Conservation (phyloP, 1,139 yeast genomes). For the Scheffersomyces titani region DNA sequence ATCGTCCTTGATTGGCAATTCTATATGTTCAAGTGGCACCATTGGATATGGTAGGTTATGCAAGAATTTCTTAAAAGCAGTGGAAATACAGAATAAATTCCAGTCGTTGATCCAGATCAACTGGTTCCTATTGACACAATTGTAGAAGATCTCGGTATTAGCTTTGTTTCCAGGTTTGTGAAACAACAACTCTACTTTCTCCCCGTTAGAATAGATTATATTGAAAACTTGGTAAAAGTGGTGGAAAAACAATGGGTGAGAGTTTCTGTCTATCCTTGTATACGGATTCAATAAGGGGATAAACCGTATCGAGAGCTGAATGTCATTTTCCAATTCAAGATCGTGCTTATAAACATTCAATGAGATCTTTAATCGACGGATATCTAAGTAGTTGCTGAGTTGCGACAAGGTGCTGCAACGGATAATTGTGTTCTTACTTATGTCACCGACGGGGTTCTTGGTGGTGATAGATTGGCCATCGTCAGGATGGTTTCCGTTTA, state of each 20-base stretch:
- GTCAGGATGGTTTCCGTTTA: slow-evolving; percentile 7
- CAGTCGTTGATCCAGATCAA: slow-evolving; percentile 60
- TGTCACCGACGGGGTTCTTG: slow-evolving; percentile 5
- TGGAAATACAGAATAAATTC: slow-evolving; percentile 61
- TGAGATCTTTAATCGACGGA: slow-evolving; percentile 75
- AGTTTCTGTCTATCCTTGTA: slow-evolving; percentile 19
- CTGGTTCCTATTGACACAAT: slow-evolving; percentile 57
- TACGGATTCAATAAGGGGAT: slow-evolving; percentile 25
- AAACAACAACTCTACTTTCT: slow-evolving; percentile 48
- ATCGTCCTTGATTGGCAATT: slow-evolving; percentile 51
- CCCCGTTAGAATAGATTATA: slow-evolving; percentile 46
- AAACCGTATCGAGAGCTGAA: slow-evolving; percentile 19
- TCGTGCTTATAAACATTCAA: slow-evolving; percentile 64
- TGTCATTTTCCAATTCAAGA: slow-evolving; percentile 23
- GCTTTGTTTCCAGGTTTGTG: slow-evolving; percentile 60
- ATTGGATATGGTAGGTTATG: slow-evolving; percentile 47
- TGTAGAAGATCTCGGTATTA: slow-evolving; percentile 50
- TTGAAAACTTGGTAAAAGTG: slow-evolving; percentile 54
- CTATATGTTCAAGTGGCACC: slow-evolving; percentile 43
- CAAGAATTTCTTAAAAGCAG: slow-evolving; percentile 51
- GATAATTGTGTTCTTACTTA: slow-evolving; percentile 31
- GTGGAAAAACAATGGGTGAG: slow-evolving; percentile 36
- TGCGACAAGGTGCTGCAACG: slow-evolving; percentile 61
- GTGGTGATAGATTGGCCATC: slow-evolving; percentile 4
- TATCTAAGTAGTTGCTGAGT: slow-evolving; percentile 66